phyloP scores from a whole-genome alignment of 192 early-diverging fungal genomes.

The Funneliformis mosseae region DNA sequence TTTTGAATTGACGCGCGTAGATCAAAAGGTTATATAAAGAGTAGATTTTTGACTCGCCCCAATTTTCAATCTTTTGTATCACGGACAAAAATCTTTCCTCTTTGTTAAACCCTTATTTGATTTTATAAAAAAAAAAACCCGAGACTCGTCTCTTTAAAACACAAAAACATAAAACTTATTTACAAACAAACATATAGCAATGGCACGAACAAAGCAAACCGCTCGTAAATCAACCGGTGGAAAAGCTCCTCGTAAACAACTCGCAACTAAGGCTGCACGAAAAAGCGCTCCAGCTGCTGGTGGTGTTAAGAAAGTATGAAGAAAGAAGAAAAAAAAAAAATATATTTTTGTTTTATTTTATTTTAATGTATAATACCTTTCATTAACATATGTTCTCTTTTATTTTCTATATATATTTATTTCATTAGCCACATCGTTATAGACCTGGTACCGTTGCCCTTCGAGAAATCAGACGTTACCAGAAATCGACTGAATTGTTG shows the following conservation, averaged over 20 bases:
- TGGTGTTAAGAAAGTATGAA: conserved; percentile 80
- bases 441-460: conserved; percentile 88
- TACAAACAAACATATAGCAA: conserved; percentile 37
- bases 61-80: not conserved
- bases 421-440: conserved; percentile 71
- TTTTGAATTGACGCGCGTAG: not conserved
- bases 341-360: not conserved
- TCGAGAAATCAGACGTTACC: conserved; percentile 91
- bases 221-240: conserved; percentile 99
- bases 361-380: not conserved
- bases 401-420: not conserved
- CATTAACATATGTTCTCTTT: not conserved
- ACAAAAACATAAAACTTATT: not conserved
- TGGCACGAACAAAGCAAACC: conserved; percentile 84
- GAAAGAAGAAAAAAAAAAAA: too few species aligned
- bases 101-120: not conserved
- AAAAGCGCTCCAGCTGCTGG: conserved; percentile 93
- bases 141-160: not conserved
- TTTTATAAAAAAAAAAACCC: not conserved
- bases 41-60: not conserved
- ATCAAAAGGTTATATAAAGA: not conserved
- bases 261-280: conserved; percentile 94
- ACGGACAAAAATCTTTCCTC: not conserved
- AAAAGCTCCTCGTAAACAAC: conserved; percentile 98
- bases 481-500: conserved; percentile 95